These are phyloP conservation scores for Salix caprea DNA, from an alignment of 345 rosid species.

Conservation along the genomic window DNA sequence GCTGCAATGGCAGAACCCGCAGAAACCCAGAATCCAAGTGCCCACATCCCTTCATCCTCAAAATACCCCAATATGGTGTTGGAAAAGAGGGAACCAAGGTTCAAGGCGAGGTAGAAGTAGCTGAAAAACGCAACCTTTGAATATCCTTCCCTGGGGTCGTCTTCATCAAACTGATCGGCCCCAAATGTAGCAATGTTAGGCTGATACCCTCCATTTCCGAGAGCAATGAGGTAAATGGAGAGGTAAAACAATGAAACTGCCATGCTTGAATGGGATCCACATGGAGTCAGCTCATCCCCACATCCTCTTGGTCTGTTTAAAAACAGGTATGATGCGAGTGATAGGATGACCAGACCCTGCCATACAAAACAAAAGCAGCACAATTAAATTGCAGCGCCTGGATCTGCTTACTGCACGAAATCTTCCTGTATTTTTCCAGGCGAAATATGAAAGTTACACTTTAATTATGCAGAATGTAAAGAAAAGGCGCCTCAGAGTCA, in stretches of 20 bases:
- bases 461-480: not conserved
- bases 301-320: slow-evolving; percentile 81
- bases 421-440: not conserved
- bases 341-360: slow-evolving; percentile 75
- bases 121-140: slow-evolving; percentile 91
- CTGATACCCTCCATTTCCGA: slow-evolving; percentile 96
- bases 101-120: slow-evolving; percentile 91
- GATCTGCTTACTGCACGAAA: not conserved
- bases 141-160: slow-evolving; percentile 73
- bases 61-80: slow-evolving; percentile 86
- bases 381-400: not conserved
- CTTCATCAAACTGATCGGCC: slow-evolving; percentile 95
- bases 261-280: slow-evolving; percentile 64
- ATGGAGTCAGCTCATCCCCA: slow-evolving; percentile 59
- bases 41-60: slow-evolving; percentile 95
- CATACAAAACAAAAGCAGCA: not conserved
- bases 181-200: slow-evolving; percentile 97
- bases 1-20: slow-evolving; percentile 81
- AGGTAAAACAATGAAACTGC: slow-evolving; percentile 75
- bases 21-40: slow-evolving; percentile 89
- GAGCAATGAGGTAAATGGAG: slow-evolving; percentile 80
- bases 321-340: slow-evolving; percentile 71
- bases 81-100: slow-evolving; percentile 94
- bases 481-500: not conserved
- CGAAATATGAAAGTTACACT: not conserved